phyloP scores from a whole-genome alignment of 2,329 filamentous ascomycete species.

The Epichloe festucae region DNA sequence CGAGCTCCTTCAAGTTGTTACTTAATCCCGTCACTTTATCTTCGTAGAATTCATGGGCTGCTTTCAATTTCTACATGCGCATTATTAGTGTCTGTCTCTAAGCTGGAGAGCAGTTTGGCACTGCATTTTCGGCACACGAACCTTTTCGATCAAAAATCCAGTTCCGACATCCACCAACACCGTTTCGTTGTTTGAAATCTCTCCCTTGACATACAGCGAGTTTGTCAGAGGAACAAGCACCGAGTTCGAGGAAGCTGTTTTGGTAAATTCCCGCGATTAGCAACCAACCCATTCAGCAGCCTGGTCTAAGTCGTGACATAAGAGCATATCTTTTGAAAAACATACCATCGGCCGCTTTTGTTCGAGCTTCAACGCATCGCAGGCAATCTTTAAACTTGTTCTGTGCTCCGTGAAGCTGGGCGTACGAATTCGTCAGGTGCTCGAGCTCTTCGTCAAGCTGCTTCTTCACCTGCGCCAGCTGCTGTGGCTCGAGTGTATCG shows the following conservation, averaged over 20 bases:
- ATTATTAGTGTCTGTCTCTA: constrained; percentile 3
- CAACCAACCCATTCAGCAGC: neutral
- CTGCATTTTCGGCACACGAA: constrained; percentile 16
- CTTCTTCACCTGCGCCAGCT: constrained; percentile 85
- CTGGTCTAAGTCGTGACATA: neutral
- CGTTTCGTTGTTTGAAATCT: constrained; percentile 57
- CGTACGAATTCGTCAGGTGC: constrained; percentile 81
- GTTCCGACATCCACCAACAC: constrained; percentile 90
- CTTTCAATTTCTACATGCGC: constrained; percentile 32
- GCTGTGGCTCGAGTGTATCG: constrained; percentile 65
- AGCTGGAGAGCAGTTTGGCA: neutral
- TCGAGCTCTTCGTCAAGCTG: constrained; percentile 94
- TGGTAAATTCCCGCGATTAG: neutral
- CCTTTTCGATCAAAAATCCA: constrained; percentile 91
- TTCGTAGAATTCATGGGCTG: constrained; percentile 44
- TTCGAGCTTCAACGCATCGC: constrained; percentile 49
- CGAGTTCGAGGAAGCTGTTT: constrained; percentile 26
- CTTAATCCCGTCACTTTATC: constrained; percentile 40
- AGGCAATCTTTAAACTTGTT: constrained; percentile 87
- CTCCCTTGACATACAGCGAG: constrained; percentile 85
- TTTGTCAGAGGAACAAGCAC: constrained; percentile 91
- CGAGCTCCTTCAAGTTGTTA: constrained; percentile 42
- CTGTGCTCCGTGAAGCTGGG: constrained; percentile 80
- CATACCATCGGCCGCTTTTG: constrained; percentile 19
- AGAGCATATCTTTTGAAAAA: neutral